Evolutionary conservation across 2,329 filamentous ascomycete species (phyloP).

Genomic region (Onygenales sp.): DNA sequence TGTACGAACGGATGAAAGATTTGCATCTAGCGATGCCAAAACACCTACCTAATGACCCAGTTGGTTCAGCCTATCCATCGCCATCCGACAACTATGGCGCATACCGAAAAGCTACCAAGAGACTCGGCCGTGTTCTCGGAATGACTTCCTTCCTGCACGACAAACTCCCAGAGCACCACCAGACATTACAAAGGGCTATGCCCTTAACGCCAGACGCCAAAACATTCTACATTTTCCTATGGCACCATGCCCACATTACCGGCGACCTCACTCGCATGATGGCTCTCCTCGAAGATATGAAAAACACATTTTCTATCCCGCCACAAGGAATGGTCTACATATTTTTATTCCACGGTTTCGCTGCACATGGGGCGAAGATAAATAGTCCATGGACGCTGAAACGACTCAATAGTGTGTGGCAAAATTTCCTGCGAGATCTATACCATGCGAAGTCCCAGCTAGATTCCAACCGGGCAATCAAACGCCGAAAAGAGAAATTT

Average conservation of each 20-base stretch:
- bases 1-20: constrained; percentile 77
- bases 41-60: constrained; percentile 12
- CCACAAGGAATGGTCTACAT: constrained; percentile 71
- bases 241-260: constrained; percentile 57
- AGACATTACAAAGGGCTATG: constrained; percentile 55
- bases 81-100: constrained; percentile 24
- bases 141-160: constrained; percentile 33
- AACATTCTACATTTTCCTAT: constrained; percentile 72
- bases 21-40: constrained; percentile 35
- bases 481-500: constrained; percentile 9
- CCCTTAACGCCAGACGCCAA: constrained; percentile 63
- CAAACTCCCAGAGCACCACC: constrained; percentile 45
- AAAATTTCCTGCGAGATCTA: constrained; percentile 47
- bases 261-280: constrained; percentile 66
- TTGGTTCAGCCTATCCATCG: constrained; percentile 15
- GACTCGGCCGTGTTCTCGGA: constrained; percentile 42
- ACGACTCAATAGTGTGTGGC: constrained; percentile 60
- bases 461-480: constrained; percentile 6
- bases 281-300: constrained; percentile 71
- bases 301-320: constrained; percentile 52
- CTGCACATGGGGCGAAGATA: constrained; percentile 55
- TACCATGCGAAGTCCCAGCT: constrained; percentile 25
- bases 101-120: constrained; percentile 28
- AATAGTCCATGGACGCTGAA: constrained; percentile 62
- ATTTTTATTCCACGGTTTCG: constrained; percentile 74